A percentile compares a stretch with the other conserved stretches of the same genome.
phyloP scores from a whole-genome alignment of 2,329 filamentous ascomycete genomes.

The Penicillium aurantiogriseum region DNA sequence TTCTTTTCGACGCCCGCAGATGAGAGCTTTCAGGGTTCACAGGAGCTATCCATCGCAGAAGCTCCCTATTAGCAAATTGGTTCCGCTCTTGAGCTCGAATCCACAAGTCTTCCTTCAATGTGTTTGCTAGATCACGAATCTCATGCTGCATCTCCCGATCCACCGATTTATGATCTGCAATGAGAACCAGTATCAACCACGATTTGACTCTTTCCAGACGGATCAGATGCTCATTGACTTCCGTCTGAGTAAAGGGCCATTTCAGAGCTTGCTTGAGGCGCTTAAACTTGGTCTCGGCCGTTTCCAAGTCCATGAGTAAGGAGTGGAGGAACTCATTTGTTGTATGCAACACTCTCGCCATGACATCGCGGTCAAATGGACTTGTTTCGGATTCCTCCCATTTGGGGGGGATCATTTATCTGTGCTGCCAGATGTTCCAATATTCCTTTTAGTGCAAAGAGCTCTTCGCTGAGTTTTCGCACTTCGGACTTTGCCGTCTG shows the following conservation, averaged over 20 bases:
- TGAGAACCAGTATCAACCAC: slow-evolving; percentile 25
- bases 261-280: slow-evolving; percentile 19
- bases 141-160: slow-evolving; percentile 19
- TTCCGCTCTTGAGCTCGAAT: slow-evolving; percentile 17
- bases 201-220: slow-evolving; percentile 22
- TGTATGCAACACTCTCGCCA: slow-evolving; percentile 14
- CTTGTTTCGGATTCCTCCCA: slow-evolving; percentile 4
- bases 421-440: slow-evolving; percentile 16
- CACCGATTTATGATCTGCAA: slow-evolving; percentile 14
- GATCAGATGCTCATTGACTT: slow-evolving; percentile 14
- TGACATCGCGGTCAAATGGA: slow-evolving; percentile 11
- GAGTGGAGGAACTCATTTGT: slow-evolving; percentile 16
- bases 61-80: slow-evolving; percentile 7
- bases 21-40: slow-evolving; percentile 19
- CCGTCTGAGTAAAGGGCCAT: slow-evolving; percentile 21
- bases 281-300: slow-evolving; percentile 14
- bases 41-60: slow-evolving; percentile 21
- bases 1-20: slow-evolving; percentile 15
- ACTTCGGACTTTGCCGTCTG: slow-evolving; percentile 18
- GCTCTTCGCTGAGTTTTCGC: slow-evolving; percentile 19
- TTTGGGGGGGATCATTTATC: not conserved
- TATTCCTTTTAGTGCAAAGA: slow-evolving; percentile 21
- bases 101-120: slow-evolving; percentile 17
- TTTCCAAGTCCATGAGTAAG: slow-evolving; percentile 14
- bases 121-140: slow-evolving; percentile 11